phyloP scores from a whole-genome alignment of 257 asterid genomes.

The Linderniella brevidens region DNA sequence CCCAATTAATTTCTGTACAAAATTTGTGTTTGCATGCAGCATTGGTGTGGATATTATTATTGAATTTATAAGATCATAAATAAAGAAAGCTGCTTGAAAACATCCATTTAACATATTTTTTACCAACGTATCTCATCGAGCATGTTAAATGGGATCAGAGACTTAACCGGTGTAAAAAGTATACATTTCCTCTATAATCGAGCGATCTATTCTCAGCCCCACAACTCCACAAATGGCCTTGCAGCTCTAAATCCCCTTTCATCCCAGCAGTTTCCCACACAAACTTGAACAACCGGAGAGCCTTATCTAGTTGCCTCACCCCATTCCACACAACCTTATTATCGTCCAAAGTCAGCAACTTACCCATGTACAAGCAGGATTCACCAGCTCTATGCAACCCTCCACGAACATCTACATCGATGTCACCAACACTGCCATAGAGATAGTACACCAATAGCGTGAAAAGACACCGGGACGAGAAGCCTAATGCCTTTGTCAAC shows the following conservation, averaged over 20 bases:
- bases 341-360: constrained; percentile 45
- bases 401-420: constrained; percentile 72
- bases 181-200: constrained; percentile 46
- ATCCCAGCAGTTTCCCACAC: constrained; percentile 64
- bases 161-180: constrained; percentile 39
- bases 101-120: too few relatives aligned
- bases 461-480: constrained; percentile 59
- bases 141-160: too few relatives aligned
- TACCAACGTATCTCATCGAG: too few relatives aligned
- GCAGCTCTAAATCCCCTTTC: constrained; percentile 68
- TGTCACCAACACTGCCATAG: constrained; percentile 34
- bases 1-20: too few relatives aligned
- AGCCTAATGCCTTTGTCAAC: constrained; percentile 52
- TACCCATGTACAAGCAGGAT: constrained; percentile 61
- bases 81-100: too few relatives aligned
- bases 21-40: too few relatives aligned
- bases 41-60: too few relatives aligned
- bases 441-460: constrained; percentile 62
- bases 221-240: constrained; percentile 90
- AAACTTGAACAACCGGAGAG: constrained; percentile 66
- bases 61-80: too few relatives aligned
- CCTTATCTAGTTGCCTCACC: constrained; percentile 56
- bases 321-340: constrained; percentile 42
- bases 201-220: constrained; percentile 44
- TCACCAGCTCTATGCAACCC: constrained; percentile 33